Evolutionary conservation across 192 early-diverging fungal species (phyloP).

Genomic region (Coemansia asiatica): DNA sequence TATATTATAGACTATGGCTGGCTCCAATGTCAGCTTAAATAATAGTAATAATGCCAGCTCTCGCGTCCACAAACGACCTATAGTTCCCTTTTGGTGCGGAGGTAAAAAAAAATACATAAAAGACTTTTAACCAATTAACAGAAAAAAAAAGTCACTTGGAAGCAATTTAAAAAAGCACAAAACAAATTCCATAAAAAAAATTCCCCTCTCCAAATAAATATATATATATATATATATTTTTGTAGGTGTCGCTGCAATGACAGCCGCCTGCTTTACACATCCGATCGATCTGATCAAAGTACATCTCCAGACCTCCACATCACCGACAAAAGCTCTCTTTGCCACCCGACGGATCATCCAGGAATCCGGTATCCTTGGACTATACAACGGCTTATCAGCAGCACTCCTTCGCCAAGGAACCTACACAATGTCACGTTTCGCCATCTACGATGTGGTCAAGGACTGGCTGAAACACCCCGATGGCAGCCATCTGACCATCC

Average conservation of each 20-base stretch:
- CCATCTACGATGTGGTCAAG: conserved; percentile 64
- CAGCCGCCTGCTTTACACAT: conserved; percentile 66
- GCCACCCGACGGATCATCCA: conserved; percentile 66
- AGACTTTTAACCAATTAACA: too few species aligned
- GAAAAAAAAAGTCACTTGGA: too few species aligned
- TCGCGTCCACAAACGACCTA: conserved; percentile 13
- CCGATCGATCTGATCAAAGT: conserved; percentile 89
- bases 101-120: conserved; percentile 13
- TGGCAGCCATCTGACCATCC: conserved; percentile 10
- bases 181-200: neutral
- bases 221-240: neutral
- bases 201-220: too few species aligned
- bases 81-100: conserved; percentile 55
- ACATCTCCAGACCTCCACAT: conserved; percentile 74
- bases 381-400: conserved; percentile 79
- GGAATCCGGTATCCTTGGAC: conserved; percentile 74
- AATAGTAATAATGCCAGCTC: neutral
- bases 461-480: conserved; percentile 16
- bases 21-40: neutral
- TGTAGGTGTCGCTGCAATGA: conserved; percentile 50
- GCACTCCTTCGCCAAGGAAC: conserved; percentile 74
- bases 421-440: conserved; percentile 79
- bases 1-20: conserved; percentile 1
- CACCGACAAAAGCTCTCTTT: conserved; percentile 47
- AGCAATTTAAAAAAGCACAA: too few species aligned